Percentiles rank a stretch among this genome's conserved stretches.
These are phyloP conservation scores for Pneumocystis oryctolagi DNA, from an alignment of 1,139 yeast genomes.

Conservation along the genomic window DNA sequence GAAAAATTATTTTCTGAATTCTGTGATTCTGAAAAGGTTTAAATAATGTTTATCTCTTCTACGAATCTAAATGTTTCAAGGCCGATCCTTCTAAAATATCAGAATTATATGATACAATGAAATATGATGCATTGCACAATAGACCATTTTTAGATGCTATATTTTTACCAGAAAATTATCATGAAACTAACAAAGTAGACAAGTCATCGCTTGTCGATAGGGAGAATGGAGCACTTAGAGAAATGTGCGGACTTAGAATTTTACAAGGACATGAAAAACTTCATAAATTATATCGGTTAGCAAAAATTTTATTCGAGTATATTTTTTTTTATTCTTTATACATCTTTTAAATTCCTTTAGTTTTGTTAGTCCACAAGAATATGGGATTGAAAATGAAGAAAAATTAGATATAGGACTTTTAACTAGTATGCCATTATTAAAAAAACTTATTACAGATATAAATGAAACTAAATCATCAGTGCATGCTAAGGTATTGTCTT, in stretches of 20 bases:
- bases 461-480: slow-evolving; percentile 64
- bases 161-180: slow-evolving; percentile 50
- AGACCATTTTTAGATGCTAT: slow-evolving; percentile 73
- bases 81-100: slow-evolving; percentile 86
- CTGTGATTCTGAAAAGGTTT: slow-evolving; percentile 76
- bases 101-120: slow-evolving; percentile 95
- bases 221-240: slow-evolving; percentile 20
- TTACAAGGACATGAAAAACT: slow-evolving; percentile 23
- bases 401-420: slow-evolving; percentile 88
- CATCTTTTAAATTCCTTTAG: not conserved
- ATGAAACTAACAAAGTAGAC: slow-evolving; percentile 6
- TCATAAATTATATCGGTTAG: slow-evolving; percentile 74
- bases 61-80: not conserved
- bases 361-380: slow-evolving; percentile 95
- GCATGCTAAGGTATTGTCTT: slow-evolving; percentile 72
- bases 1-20: slow-evolving; percentile 90
- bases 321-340: not conserved
- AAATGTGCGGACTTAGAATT: slow-evolving; percentile 9
- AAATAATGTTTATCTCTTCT: not conserved
- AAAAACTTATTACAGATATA: slow-evolving; percentile 69
- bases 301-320: slow-evolving; percentile 77
- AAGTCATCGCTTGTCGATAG: slow-evolving; percentile 33
- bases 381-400: slow-evolving; percentile 91
- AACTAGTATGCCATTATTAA: slow-evolving; percentile 87
- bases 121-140: slow-evolving; percentile 92